phyloP scores from a whole-genome alignment of 768 basidiomycete genomes.

The Pleurotus tuoliensis region DNA sequence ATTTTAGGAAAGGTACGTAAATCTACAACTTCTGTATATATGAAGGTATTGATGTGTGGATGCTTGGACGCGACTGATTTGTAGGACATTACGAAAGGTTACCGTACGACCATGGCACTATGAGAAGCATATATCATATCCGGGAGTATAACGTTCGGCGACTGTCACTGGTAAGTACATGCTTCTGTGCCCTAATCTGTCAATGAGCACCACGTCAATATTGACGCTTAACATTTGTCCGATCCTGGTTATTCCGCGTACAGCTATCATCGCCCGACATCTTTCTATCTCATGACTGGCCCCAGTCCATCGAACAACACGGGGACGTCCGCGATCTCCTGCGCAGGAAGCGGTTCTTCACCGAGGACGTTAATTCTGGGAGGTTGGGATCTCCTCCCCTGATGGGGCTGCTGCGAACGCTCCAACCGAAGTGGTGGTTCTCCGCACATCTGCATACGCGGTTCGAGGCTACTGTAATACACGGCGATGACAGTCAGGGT shows the following conservation, averaged over 20 bases:
- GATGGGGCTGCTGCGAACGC: conserved; percentile 65
- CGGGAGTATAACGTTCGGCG: conserved; percentile 81
- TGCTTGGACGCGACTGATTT: too few species aligned
- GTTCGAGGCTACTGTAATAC: conserved; percentile 68
- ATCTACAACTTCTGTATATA: not conserved
- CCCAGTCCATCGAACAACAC: conserved; percentile 75
- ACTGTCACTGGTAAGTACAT: conserved; percentile 58
- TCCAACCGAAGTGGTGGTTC: conserved; percentile 89
- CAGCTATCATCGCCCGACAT: conserved; percentile 63
- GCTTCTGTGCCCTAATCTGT: too few species aligned
- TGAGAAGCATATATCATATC: conserved; percentile 88
- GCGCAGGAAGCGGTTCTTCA: conserved; percentile 74
- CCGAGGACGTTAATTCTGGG: conserved; percentile 60
- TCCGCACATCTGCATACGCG: conserved; percentile 87
- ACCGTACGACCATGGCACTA: conserved; percentile 69
- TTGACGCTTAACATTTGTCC: not conserved
- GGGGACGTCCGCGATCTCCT: conserved; percentile 68
- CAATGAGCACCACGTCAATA: not conserved
- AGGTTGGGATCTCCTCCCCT: conserved; percentile 85
- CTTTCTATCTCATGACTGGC: conserved; percentile 98
- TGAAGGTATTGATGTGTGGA: too few species aligned
- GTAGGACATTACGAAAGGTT: conserved; percentile 76
- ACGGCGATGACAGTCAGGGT: conserved; percentile 20
- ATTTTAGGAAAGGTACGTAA: conserved; percentile 63
- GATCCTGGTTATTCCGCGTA: too few species aligned